A percentile compares a stretch with the other conserved stretches of the same genome.
These are phyloP conservation scores for Penicillium sp. DNA, from an alignment of 2,329 filamentous ascomycete genomes.

Conservation along the genomic window DNA sequence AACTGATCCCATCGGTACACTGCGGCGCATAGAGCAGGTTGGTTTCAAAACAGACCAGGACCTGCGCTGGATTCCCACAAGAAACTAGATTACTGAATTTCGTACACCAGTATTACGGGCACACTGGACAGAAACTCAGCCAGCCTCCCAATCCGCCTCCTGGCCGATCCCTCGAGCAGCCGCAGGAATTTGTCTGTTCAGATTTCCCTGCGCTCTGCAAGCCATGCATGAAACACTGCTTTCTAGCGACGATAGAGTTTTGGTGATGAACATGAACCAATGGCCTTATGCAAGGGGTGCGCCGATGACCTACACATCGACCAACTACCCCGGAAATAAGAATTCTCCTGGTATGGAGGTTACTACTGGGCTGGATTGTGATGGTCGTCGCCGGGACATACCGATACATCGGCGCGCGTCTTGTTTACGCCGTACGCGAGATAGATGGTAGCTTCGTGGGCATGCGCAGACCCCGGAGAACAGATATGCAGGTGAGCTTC, in stretches of 20 bases:
- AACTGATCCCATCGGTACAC: neutral
- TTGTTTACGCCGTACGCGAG: neutral
- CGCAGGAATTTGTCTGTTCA: neutral
- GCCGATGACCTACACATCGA: neutral
- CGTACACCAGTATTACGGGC: neutral
- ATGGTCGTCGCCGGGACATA: neutral
- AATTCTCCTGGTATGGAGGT: neutral
- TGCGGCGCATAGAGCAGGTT: neutral
- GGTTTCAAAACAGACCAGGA: neutral
- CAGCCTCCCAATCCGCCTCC: neutral
- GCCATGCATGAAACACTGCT: slow-evolving; percentile 17
- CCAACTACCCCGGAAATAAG: slow-evolving; percentile 3
- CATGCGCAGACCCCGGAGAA: neutral
- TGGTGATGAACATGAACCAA: neutral
- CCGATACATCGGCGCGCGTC: neutral
- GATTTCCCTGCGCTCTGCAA: slow-evolving; percentile 4
- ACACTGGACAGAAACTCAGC: neutral
- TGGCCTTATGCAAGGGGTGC: slow-evolving; percentile 1
- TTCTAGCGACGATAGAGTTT: slow-evolving; percentile 14
- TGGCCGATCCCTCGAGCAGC: neutral
- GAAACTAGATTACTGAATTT: neutral
- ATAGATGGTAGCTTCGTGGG: neutral
- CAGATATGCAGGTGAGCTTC: slow-evolving; percentile 8
- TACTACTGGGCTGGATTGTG: neutral
- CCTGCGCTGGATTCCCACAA: neutral